phyloP scores from a whole-genome alignment of 768 basidiomycete species.

The Kwoniella europaea region DNA sequence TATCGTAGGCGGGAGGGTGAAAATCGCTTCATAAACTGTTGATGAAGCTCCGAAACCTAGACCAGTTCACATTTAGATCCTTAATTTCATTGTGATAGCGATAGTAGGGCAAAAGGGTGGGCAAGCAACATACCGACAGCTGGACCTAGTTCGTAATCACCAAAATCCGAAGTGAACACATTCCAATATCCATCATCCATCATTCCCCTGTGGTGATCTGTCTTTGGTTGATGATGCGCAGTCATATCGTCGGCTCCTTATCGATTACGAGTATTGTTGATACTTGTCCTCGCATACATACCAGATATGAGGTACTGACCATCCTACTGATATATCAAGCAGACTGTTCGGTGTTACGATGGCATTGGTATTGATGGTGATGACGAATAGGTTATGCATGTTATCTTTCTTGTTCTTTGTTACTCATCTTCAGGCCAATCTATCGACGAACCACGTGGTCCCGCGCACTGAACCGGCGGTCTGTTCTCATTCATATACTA shows the following conservation, averaged over 20 bases:
- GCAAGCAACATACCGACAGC: constrained; percentile 62
- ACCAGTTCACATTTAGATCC: neutral
- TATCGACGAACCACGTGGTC: neutral
- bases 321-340: too few species aligned
- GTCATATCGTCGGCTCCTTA: neutral
- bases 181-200: constrained; percentile 34
- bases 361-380: neutral
- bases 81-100: neutral
- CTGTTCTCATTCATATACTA: neutral
- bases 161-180: constrained; percentile 57
- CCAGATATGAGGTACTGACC: too few species aligned
- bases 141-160: constrained; percentile 75
- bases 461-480: neutral
- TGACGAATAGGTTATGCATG: neutral
- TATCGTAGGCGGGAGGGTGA: constrained; percentile 60
- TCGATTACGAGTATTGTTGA: neutral
- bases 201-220: constrained; percentile 22
- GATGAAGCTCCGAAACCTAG: constrained; percentile 87
- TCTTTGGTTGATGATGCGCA: neutral
- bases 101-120: neutral
- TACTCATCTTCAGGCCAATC: neutral
- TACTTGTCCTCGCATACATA: too few species aligned
- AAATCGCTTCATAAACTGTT: constrained; percentile 80
- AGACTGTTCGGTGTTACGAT: too few species aligned
- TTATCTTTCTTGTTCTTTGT: neutral